Conservation (phyloP, 352 stramenopile species). For the Globisporangium camurandrum region DNA sequence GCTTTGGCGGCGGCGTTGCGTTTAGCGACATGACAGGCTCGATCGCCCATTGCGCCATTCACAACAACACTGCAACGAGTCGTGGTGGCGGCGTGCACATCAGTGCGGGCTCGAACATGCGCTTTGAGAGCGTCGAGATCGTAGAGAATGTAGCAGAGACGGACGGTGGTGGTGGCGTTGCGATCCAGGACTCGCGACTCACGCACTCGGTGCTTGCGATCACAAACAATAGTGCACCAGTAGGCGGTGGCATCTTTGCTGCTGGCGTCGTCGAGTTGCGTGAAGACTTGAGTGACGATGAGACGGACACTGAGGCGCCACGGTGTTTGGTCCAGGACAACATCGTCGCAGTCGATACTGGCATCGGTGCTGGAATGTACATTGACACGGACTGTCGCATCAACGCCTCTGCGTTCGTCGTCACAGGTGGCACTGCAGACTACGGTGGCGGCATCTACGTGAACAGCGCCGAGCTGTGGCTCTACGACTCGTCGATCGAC, state of each 20-base stretch:
- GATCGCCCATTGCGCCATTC: background rate
- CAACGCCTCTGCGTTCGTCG: slow-evolving; percentile 8
- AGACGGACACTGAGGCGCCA: background rate
- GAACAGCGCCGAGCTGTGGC: slow-evolving; percentile 9
- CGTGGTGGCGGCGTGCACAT: slow-evolving; percentile 6
- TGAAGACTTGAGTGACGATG: background rate
- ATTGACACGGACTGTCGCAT: slow-evolving; percentile 11
- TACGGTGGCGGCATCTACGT: slow-evolving; percentile 23
- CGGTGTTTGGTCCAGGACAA: slow-evolving; percentile 6
- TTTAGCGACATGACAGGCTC: background rate
- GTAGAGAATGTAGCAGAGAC: slow-evolving; percentile 3
- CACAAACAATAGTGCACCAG: slow-evolving; percentile 15
- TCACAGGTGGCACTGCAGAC: slow-evolving; percentile 12
- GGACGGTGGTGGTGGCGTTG: slow-evolving; percentile 19
- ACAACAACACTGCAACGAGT: slow-evolving; percentile 1
- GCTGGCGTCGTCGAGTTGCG: slow-evolving; percentile 1
- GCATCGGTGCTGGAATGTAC: slow-evolving; percentile 21
- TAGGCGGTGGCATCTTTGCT: slow-evolving; percentile 21
- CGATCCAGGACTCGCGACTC: slow-evolving; percentile 13
- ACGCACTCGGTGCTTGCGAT: slow-evolving; percentile 19
- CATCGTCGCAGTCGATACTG: background rate
- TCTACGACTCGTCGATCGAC: slow-evolving; percentile 9
- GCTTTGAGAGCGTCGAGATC: slow-evolving; percentile 1
- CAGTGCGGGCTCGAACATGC: background rate
- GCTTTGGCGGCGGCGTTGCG: slow-evolving; percentile 17